Base-by-base conservation (phyloP, 306 rosid species). In the Rosa rugosa region DNA sequence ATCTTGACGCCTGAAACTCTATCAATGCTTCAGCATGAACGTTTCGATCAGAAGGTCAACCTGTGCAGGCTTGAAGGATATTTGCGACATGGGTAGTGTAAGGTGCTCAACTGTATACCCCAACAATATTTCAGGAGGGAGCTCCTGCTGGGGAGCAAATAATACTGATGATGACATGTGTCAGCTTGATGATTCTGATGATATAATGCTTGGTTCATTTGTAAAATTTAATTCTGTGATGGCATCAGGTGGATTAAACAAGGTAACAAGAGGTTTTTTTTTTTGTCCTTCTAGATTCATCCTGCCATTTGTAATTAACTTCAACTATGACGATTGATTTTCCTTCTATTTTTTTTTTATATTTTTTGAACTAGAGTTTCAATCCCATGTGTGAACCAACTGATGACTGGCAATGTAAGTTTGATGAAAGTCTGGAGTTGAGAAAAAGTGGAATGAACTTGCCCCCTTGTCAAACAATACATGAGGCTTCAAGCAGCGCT, bases 371-470 rank as follows among this genome's bases (percentile, higher is more conserved):
- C 72, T 80, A 92, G 98, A 92, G 95, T 87, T 91, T 90, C 85
- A 94, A 91, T 76, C 95, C 97, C 34, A 78, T 91, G 88, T 84
- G 88, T 59, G 92, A 94, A 81, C 97, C 97, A 59, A 83, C 75
- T 72, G 96, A 94, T 80, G 92, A 85, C 80, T 85, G 87, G 93
- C 81, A 83, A 53, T 84, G 85, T 79, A 88, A 84, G 80, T 89
- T 87, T 74, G 91, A 85, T 56, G 92, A 71, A 85, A 88, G 86
- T 57, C 56, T 80, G 78, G 85, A 89, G 79, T 49, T 82, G 74
- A 84, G 70, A 78, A 85, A 82, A 84, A 86, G 83, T 76, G 81
- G 86, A 81, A 46, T 80, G 76, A 72, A 88, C 84, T 69, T 80
- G 67, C 85, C 84, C 63, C 72, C 84, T n/a, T 78, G 73, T 80